These are phyloP conservation scores for Alternaria alternata DNA, from an alignment of 2,329 filamentous ascomycete species.

Conservation along the genomic window DNA sequence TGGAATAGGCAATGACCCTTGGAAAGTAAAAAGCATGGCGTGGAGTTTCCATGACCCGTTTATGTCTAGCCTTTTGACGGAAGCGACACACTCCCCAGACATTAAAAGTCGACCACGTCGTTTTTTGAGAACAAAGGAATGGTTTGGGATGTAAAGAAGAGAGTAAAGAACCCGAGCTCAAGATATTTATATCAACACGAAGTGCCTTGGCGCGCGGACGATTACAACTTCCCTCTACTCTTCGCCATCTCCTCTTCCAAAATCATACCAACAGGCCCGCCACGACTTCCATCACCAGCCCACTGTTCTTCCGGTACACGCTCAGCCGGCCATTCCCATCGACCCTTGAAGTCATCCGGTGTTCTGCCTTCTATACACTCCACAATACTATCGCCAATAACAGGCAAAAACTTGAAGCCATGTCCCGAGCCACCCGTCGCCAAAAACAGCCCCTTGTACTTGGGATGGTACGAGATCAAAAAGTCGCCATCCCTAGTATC, in stretches of 20 bases:
- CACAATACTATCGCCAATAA: conserved; percentile 64
- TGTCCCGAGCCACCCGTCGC: conserved; percentile 70
- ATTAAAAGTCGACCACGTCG: no score
- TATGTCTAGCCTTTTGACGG: neutral
- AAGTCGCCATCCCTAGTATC: conserved; percentile 66
- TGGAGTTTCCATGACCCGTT: neutral
- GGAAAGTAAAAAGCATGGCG: no score
- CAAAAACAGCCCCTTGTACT: conserved; percentile 62
- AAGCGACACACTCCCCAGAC: neutral
- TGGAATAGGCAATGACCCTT: accelerated
- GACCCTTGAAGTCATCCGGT: conserved; percentile 63
- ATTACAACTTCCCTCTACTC: conserved; percentile 40
- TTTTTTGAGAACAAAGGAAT: neutral
- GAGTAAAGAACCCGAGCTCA: neutral
- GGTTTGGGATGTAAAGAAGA: accelerated
- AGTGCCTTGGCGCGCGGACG: neutral
- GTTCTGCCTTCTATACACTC: conserved; percentile 57
- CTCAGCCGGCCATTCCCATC: conserved; percentile 65
- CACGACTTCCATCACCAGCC: conserved; percentile 50
- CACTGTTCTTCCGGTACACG: conserved; percentile 49
- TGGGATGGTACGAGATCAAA: conserved; percentile 62
- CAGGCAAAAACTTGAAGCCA: conserved; percentile 69
- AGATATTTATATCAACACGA: neutral
- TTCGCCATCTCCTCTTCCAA: conserved; percentile 53
- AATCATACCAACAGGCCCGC: conserved; percentile 49